phyloP scores from a whole-genome alignment of 495 filamentous ascomycete genomes.

The Echria macrotheca region DNA sequence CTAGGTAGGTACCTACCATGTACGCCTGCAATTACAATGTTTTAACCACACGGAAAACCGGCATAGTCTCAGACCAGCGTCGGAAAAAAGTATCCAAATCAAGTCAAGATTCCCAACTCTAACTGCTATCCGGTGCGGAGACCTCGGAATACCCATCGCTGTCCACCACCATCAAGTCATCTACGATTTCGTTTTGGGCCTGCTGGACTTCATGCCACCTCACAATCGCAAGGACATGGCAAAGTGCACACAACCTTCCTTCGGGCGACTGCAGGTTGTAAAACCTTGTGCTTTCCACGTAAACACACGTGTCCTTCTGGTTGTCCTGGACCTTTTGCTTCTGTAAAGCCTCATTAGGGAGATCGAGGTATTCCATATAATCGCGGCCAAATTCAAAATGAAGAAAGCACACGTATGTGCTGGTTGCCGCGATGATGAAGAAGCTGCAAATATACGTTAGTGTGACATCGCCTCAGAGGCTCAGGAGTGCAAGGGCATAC shows the following conservation, averaged over 20 bases:
- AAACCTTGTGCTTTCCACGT: slow-evolving; percentile 8
- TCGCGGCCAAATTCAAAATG: slow-evolving; percentile 2
- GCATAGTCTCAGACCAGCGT: too few relatives aligned
- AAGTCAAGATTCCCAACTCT: too few relatives aligned
- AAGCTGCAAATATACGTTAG: background rate
- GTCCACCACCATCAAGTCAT: too few relatives aligned
- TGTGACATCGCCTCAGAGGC: too few relatives aligned
- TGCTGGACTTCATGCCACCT: background rate
- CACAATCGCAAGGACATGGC: background rate
- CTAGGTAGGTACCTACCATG: too few relatives aligned
- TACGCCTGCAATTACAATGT: too few relatives aligned
- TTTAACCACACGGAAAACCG: too few relatives aligned
- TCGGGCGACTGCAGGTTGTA: background rate
- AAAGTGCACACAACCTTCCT: background rate
- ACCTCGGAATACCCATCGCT: too few relatives aligned
- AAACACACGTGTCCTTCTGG: slow-evolving; percentile 6
- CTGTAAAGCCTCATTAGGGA: background rate
- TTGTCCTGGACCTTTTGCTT: slow-evolving; percentile 2
- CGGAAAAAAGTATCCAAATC: too few relatives aligned
- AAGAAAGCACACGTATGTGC: background rate
- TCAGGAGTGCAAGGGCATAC: background rate
- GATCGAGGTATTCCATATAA: slow-evolving; percentile 4
- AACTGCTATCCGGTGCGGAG: too few relatives aligned
- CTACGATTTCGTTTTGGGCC: too few relatives aligned
- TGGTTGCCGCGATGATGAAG: slow-evolving; percentile 3